Evolutionary conservation across 1,284 basidiomycete genomes (phyloP).

Genomic region (Moesziomyces globuligerus): DNA sequence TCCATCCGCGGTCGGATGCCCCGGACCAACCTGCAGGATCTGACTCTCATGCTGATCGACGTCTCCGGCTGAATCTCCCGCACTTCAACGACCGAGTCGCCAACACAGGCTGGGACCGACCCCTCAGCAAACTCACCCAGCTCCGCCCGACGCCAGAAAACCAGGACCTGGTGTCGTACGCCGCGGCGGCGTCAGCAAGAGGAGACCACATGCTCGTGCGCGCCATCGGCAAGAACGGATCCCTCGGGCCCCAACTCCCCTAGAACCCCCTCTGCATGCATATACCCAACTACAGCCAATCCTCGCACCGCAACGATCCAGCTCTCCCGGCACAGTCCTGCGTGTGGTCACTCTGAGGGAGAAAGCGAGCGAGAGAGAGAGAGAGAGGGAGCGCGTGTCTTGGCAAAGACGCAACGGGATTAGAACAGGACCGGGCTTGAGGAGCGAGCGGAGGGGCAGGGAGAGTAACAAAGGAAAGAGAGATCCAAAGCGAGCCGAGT

Average conservation of each 20-base stretch:
- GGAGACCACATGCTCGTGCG: slow-evolving; percentile 41
- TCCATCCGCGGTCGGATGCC: not conserved
- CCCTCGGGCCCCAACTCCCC: slow-evolving; percentile 17
- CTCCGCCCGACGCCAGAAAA: not conserved
- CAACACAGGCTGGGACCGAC: slow-evolving; percentile 28
- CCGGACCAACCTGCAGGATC: not conserved
- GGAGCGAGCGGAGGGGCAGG: no score
- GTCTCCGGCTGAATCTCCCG: not conserved
- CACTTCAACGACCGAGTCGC: slow-evolving; percentile 42
- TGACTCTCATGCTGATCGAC: no score
- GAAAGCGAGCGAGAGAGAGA: not conserved
- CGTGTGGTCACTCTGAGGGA: no score
- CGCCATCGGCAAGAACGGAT: slow-evolving; percentile 40
- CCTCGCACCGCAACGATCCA: no score
- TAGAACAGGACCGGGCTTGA: no score
- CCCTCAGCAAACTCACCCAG: not conserved
- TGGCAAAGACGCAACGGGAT: no score
- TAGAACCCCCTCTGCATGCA: not conserved
- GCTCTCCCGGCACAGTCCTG: no score
- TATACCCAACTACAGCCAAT: no score
- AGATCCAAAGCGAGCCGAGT: not conserved
- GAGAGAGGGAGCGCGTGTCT: slow-evolving; percentile 3
- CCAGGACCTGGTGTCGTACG: not conserved
- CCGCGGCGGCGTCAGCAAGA: slow-evolving; percentile 22
- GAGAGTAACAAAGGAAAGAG: not conserved